Percentiles rank a stretch among this genome's conserved stretches.
Evolutionary conservation across 176 grass and related monocot genomes (phyloP).

Genomic region (Puccinellia tenuiflora): DNA sequence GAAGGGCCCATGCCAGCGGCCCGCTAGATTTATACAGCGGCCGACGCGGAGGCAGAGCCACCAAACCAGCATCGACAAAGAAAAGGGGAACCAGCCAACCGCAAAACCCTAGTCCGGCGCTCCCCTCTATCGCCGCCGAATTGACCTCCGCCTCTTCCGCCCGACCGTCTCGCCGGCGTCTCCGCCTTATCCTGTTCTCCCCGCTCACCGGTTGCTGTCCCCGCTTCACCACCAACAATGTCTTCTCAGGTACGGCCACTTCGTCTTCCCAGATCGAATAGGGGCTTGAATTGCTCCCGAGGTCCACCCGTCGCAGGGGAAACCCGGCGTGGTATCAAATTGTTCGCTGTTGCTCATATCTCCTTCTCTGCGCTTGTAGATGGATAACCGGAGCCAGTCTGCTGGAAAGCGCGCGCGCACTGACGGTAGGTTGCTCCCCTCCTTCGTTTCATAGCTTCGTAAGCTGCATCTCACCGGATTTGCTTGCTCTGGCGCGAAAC

Average conservation of each 20-base stretch:
- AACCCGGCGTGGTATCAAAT: not conserved
- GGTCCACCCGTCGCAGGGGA: not conserved
- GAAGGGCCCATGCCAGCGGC: not conserved
- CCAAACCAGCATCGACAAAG: not conserved
- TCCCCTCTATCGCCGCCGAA: constrained; percentile 22
- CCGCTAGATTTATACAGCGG: not conserved
- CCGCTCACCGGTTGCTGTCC: not conserved
- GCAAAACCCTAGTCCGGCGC: constrained; percentile 37
- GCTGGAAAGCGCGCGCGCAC: constrained; percentile 86
- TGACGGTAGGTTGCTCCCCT: constrained; percentile 44
- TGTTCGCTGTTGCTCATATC: not conserved
- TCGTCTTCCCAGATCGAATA: constrained; percentile 2
- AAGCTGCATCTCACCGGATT: constrained; percentile 4
- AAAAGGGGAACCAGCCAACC: not conserved
- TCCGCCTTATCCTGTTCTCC: not conserved
- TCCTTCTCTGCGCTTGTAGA: constrained; percentile 25
- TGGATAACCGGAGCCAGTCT: constrained; percentile 57
- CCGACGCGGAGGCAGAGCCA: constrained; percentile 3
- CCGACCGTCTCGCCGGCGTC: not conserved
- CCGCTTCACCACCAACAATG: constrained; percentile 16
- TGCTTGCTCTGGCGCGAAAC: not conserved
- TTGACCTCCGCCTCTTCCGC: not conserved
- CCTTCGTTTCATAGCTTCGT: not conserved
- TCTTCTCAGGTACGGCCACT: constrained; percentile 45
- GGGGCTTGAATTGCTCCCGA: not conserved